Evolutionary conservation across 1,139 yeast genomes (phyloP).

Genomic region (Yamadazyma kanchanaburiensis): DNA sequence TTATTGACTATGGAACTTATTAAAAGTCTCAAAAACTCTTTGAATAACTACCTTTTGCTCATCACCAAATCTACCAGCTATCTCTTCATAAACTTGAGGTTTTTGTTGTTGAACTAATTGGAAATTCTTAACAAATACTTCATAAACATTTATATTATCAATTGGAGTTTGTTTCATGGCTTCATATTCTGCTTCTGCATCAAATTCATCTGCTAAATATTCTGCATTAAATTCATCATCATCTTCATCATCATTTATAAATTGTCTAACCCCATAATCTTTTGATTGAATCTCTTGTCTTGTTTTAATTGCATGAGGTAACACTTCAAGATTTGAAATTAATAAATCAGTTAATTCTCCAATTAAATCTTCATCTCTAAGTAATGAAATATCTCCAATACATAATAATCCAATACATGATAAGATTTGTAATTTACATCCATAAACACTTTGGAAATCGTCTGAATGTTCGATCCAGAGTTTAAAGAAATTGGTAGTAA

Average conservation of each 20-base stretch:
- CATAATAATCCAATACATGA: constrained; percentile 33
- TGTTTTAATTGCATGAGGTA: constrained; percentile 48
- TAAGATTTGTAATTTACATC: constrained; percentile 52
- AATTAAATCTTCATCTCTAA: constrained; percentile 31
- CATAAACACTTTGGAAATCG: constrained; percentile 53
- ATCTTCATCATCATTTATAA: constrained; percentile 19
- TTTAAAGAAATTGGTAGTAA: constrained; percentile 36
- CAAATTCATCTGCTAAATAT: constrained; percentile 38
- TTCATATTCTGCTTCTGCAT: constrained; percentile 52
- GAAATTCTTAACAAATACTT: constrained; percentile 34
- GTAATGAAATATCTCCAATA: constrained; percentile 24
- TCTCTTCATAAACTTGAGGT: constrained; percentile 29
- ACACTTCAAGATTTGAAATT: constrained; percentile 37
- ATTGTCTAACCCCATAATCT: constrained; percentile 31
- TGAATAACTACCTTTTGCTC: constrained; percentile 32
- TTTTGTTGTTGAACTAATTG: constrained; percentile 31
- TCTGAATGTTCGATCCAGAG: constrained; percentile 49
- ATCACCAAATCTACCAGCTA: constrained; percentile 35
- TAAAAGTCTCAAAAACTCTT: constrained; percentile 22
- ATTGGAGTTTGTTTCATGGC: constrained; percentile 52
- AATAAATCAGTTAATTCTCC: constrained; percentile 41
- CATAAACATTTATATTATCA: constrained; percentile 46
- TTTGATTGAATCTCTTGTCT: constrained; percentile 39
- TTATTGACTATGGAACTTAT: too few relatives aligned
- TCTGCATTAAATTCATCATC: constrained; percentile 28